Evolutionary conservation across 805 yeast genomes (phyloP), one percentile per base, ranked within the genome.

Genomic region (Ogataea allantospora): DNA sequence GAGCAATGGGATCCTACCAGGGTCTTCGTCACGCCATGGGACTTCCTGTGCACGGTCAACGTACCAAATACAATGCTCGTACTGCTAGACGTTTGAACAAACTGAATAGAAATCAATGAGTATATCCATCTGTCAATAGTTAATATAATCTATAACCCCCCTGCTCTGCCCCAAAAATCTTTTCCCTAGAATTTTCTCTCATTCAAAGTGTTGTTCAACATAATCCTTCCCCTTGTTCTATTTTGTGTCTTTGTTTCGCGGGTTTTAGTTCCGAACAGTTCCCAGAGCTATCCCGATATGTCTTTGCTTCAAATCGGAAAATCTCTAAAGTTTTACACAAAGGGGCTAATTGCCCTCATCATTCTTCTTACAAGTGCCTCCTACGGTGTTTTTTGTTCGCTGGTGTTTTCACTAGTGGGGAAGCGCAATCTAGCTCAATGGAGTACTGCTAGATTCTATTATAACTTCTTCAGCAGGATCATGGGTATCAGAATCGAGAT

Each of bases 1-100:
- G 83, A 60, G 67, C 71, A 39, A 89, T 84, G 35, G 96, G 96
- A 18, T 78, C 89, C 13, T 87, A 85, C 58, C 80, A 78, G 39
- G 99, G 99, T 67, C 64, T 82, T 57, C 80, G 98, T 66, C 98
- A 93, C 60, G 83, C 88, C 29, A 68, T 79, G 63, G 91, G 95
- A 40, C 60, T 77, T 22, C 93, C 95, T 13, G 91, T 82, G 17
- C 75, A 75, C 60, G 99, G 99, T 53, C 98, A 93, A 71, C 75
- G 83, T 45, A 93, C 99, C 12, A 80, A 87, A 68, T 86, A 83
- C 47, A 93, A 93, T 59, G 95, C 95, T 22, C 72, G 74, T 58
- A 91, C 96, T 17, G 99, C 98, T 14, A 80, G 80, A 67, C 80
- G 78, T 62, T 75, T 91, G 63, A 91, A 91, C 66, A 79, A 75